A percentile compares a stretch with the other conserved stretches of the same genome.
Conservation (phyloP, 2,329 filamentous ascomycete species). For the Fusarium tjaetaba region DNA sequence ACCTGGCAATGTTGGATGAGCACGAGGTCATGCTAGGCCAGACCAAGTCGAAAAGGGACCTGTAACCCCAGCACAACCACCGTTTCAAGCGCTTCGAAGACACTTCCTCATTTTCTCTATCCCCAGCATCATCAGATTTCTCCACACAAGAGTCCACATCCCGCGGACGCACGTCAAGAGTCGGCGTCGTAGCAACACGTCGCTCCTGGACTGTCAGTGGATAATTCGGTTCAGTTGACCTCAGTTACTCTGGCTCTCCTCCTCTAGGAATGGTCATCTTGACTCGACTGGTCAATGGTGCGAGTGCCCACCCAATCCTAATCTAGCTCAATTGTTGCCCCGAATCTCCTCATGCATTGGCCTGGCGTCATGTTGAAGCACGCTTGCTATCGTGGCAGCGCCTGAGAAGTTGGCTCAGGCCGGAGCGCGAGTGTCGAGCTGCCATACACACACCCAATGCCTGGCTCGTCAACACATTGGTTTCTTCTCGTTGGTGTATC, state of each 20-base stretch:
- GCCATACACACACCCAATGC: slow-evolving; percentile 36
- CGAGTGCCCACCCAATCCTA: slow-evolving; percentile 44
- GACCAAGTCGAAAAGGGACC: slow-evolving; percentile 19
- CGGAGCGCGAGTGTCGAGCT: slow-evolving; percentile 23
- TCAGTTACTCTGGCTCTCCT: slow-evolving; percentile 1
- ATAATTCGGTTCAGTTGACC: slow-evolving; percentile 11
- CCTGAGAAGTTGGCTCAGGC: slow-evolving; percentile 45
- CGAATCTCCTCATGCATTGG: slow-evolving; percentile 38
- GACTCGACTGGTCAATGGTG: slow-evolving; percentile 33
- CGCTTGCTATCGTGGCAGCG: slow-evolving; percentile 53
- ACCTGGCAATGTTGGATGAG: not conserved
- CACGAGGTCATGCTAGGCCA: slow-evolving; percentile 18
- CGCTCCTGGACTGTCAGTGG: slow-evolving; percentile 39
- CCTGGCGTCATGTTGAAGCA: slow-evolving; percentile 44
- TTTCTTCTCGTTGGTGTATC: slow-evolving; percentile 25
- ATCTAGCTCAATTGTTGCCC: slow-evolving; percentile 40
- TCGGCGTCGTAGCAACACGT: slow-evolving; percentile 42
- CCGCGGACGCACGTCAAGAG: slow-evolving; percentile 38
- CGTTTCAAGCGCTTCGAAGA: slow-evolving; percentile 22
- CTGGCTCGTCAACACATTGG: slow-evolving; percentile 15
- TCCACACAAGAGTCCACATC: slow-evolving; percentile 38
- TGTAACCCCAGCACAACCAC: slow-evolving; percentile 38
- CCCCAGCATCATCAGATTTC: slow-evolving; percentile 37
- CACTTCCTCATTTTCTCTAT: slow-evolving; percentile 23
- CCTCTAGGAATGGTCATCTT: slow-evolving; percentile 22